phyloP scores from a whole-genome alignment of 2,329 filamentous ascomycete genomes.

The Aspergillus versicolor region DNA sequence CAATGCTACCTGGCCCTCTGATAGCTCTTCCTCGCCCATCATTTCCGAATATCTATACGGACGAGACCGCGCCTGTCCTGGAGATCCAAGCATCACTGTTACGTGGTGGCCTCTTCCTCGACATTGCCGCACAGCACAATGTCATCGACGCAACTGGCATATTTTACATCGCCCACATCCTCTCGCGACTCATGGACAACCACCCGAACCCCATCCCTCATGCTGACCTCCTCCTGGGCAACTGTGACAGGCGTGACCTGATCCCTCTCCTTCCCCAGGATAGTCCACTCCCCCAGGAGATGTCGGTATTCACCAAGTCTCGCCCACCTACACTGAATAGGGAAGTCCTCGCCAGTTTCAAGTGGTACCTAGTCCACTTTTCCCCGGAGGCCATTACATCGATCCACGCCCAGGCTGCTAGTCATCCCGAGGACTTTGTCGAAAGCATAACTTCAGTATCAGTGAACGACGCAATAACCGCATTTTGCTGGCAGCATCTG shows the following conservation, averaged over 20 bases:
- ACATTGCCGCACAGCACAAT: slow-evolving; percentile 26
- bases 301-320: slow-evolving; percentile 9
- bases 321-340: not conserved
- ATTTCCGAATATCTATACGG: slow-evolving; percentile 28
- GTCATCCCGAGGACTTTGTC: slow-evolving; percentile 2
- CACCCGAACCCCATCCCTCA: slow-evolving; percentile 7
- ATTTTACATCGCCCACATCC: slow-evolving; percentile 19
- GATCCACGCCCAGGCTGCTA: slow-evolving; percentile 7
- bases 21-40: slow-evolving; percentile 26
- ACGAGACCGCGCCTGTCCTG: slow-evolving; percentile 19
- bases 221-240: slow-evolving; percentile 16
- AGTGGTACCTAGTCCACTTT: slow-evolving; percentile 16
- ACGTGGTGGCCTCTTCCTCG: slow-evolving; percentile 23
- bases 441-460: slow-evolving; percentile 12
- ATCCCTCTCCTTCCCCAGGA: slow-evolving; percentile 14
- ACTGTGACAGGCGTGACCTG: slow-evolving; percentile 16
- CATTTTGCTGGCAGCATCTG: slow-evolving; percentile 21
- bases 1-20: slow-evolving; percentile 31
- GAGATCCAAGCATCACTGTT: slow-evolving; percentile 27
- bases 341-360: slow-evolving; percentile 3
- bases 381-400: not conserved
- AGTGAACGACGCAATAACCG: slow-evolving; percentile 20
- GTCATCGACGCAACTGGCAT: slow-evolving; percentile 24
- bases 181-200: slow-evolving; percentile 13
- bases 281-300: slow-evolving; percentile 15